Evolutionary conservation across 2,329 filamentous ascomycete genomes (phyloP).

Genomic region (Kalaharituber pfeilii): DNA sequence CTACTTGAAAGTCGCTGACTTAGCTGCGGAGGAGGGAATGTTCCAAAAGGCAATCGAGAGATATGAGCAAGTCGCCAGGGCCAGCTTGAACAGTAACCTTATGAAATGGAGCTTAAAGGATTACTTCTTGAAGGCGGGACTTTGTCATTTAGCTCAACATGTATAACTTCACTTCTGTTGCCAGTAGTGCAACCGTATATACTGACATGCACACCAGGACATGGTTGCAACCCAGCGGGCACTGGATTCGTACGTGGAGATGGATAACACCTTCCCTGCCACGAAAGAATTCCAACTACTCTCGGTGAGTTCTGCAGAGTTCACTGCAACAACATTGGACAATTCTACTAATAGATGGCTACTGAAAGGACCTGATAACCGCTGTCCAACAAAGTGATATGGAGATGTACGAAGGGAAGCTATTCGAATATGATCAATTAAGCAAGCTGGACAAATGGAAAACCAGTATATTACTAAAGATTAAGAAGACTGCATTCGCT

Average conservation of each 20-base stretch:
- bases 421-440: slow-evolving; percentile 80
- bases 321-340: neutral
- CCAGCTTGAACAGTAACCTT: slow-evolving; percentile 70
- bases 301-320: slow-evolving; percentile 23
- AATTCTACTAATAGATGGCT: neutral
- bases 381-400: slow-evolving; percentile 62
- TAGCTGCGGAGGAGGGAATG: slow-evolving; percentile 63
- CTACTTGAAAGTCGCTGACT: slow-evolving; percentile 78
- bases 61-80: slow-evolving; percentile 67
- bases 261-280: slow-evolving; percentile 57
- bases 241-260: slow-evolving; percentile 62
- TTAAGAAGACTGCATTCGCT: slow-evolving; percentile 45
- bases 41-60: slow-evolving; percentile 68
- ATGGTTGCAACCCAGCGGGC: slow-evolving; percentile 62
- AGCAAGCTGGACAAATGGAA: slow-evolving; percentile 96
- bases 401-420: slow-evolving; percentile 67
- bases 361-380: slow-evolving; percentile 44
- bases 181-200: neutral
- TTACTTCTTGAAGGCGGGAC: slow-evolving; percentile 83
- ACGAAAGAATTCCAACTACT: slow-evolving; percentile 72
- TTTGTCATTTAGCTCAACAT: slow-evolving; percentile 55
- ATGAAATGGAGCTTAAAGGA: slow-evolving; percentile 93
- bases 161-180: neutral
- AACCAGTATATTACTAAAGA: slow-evolving; percentile 61
- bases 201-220: slow-evolving; percentile 34